A percentile compares a stretch with the other conserved stretches of the same genome.
Evolutionary conservation across 225 moss, liverwort and hornwort species (phyloP).

Genomic region (Bryoerythrophyllum caledonicum): DNA sequence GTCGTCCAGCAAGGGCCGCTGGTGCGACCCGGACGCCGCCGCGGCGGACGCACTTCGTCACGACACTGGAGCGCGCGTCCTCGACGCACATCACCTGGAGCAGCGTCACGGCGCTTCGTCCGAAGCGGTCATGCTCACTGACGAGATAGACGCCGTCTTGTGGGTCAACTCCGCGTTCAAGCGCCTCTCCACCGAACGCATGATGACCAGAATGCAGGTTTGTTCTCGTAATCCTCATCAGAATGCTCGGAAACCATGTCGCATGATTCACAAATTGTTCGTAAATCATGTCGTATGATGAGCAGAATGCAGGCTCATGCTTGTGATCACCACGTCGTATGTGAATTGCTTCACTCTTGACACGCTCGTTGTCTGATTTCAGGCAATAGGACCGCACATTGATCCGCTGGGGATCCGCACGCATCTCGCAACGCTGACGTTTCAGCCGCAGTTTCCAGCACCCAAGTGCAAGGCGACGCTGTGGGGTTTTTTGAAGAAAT

Average conservation of each 20-base stretch:
- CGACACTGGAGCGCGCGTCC: conserved; percentile 25
- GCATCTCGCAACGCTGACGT: conserved; percentile 39
- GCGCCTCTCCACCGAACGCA: conserved; percentile 57
- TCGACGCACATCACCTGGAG: conserved; percentile 57
- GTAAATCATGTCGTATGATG: no score
- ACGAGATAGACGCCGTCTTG: conserved; percentile 45
- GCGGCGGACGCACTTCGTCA: no score
- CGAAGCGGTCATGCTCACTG: conserved; percentile 70
- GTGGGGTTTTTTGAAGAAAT: conserved; percentile 77
- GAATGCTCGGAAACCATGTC: no score
- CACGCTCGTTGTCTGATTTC: conserved; percentile 2
- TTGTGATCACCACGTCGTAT: no score
- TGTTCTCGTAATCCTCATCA: background rate
- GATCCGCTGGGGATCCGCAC: conserved; percentile 78
- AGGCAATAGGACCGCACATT: conserved; percentile 64
- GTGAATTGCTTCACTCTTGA: no score
- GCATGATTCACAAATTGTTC: no score
- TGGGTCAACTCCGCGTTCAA: conserved; percentile 73
- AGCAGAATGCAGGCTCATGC: no score
- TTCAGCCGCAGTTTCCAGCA: conserved; percentile 50
- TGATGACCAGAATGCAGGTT: conserved; percentile 58
- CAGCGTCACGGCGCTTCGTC: conserved; percentile 58
- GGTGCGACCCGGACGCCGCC: background rate
- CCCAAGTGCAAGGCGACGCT: conserved; percentile 42
- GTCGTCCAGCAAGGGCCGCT: conserved; percentile 37